Conservation (phyloP, 441 rosid species). For the Aquilaria agallochum region DNA sequence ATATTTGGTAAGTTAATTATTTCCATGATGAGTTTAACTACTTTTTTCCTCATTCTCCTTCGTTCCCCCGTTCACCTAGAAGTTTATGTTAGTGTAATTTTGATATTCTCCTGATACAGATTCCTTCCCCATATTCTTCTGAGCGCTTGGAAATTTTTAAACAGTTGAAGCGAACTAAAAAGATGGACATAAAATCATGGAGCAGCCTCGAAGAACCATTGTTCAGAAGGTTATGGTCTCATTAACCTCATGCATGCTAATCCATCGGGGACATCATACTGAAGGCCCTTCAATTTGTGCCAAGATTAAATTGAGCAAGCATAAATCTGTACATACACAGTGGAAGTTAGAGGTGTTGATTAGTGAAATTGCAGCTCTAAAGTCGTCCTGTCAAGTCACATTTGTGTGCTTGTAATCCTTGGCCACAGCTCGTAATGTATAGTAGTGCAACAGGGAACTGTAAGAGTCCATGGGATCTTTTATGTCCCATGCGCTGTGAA, state of each 20-base stretch:
- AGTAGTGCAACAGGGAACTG: too few species aligned
- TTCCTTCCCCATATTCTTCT: constrained; percentile 64
- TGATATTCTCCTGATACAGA: constrained; percentile 25
- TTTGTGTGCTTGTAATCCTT: too few species aligned
- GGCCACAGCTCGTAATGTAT: too few species aligned
- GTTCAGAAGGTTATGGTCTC: constrained; percentile 3
- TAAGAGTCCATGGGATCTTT: too few species aligned
- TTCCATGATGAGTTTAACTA: background rate
- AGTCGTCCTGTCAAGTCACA: too few species aligned
- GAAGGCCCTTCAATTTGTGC: too few species aligned
- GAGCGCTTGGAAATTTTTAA: constrained; percentile 54
- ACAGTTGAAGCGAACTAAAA: constrained; percentile 56
- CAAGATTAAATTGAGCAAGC: too few species aligned
- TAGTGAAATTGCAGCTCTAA: too few species aligned
- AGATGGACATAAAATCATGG: constrained; percentile 44
- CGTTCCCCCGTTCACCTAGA: background rate
- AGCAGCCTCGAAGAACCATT: constrained; percentile 43
- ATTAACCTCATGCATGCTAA: constrained; percentile 1
- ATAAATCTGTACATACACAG: too few species aligned
- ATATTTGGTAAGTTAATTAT: constrained; percentile 31
- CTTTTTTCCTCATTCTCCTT: background rate
- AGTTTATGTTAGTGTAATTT: constrained; percentile 9
- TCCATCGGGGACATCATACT: background rate
- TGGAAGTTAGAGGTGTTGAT: too few species aligned
- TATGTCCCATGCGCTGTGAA: too few species aligned